Evolutionary conservation across 148 eudicot species (phyloP), one percentile per base, ranked within the genome.

Genomic region (Vaccinium vitisidaea): DNA sequence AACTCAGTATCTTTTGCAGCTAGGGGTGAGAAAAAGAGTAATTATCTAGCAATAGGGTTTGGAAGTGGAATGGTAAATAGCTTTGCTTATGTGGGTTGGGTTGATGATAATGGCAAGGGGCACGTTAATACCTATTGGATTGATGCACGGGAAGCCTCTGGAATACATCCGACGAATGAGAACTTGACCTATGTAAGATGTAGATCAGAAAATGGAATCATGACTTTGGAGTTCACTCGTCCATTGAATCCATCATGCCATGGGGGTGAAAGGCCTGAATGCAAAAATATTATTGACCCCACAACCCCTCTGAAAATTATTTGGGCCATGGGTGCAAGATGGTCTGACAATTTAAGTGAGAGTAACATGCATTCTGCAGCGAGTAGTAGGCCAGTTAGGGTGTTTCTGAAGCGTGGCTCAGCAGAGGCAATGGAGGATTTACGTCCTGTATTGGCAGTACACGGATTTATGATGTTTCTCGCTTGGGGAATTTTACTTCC

Each of bases 381-480:
- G 65, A 94, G 99, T 86, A 91, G 93, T 81, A 92, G 94, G 83
- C 94, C 94, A 25, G 89, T 96, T 46, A 89, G 93, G 80, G 97
- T 96, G 82, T 87, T 89, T 88, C 91, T 96, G 50, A 90, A 90
- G 83, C 93, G 92, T 76, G 99, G 99, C 43, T 94, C 99, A 30
- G 93, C 99, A 15, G 98, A 96, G 82, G 96, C 96, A 46, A 97
- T 92, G 88, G 97, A 96, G 85, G 95, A 94, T 77, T 84, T 96
- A 61, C 88, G 97, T 27, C 99, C 99, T 0, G 99, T 96, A 23
- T 87, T 96, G 81, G 95, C 94, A 25, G 99, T 96, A 23, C 99
- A 96, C 65, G 99, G 99, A 50, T 94, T 96, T 82, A 96, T 96
- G 99, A 96, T 96, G 99, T 96, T 96, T 80, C 95, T 96, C 48